These are phyloP conservation scores for Hibiscus mutabilis DNA, from an alignment of 345 rosid genomes.

Conservation along the genomic window DNA sequence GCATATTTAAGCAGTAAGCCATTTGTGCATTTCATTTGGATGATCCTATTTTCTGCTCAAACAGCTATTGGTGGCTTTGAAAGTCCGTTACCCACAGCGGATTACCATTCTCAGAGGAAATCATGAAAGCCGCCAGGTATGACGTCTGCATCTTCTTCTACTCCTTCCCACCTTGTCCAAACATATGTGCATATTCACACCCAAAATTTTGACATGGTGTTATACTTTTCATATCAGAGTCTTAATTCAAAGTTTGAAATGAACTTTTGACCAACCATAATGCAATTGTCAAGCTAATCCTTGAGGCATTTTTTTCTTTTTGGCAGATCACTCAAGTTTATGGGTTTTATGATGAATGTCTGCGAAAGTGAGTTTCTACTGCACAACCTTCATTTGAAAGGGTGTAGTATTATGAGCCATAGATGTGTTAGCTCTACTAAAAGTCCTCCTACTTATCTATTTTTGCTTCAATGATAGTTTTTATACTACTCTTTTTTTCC, in stretches of 20 bases:
- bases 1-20: background rate
- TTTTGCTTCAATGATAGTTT: background rate
- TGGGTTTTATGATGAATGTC: conserved; percentile 97
- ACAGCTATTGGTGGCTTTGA: conserved; percentile 71
- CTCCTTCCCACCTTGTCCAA: background rate
- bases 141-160: background rate
- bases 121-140: conserved; percentile 88
- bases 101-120: conserved; percentile 85
- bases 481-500: background rate
- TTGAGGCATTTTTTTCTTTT: conserved; percentile 8
- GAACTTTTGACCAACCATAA: background rate
- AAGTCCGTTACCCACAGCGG: conserved; percentile 71
- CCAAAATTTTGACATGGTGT: background rate
- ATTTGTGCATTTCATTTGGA: background rate
- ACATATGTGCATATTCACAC: background rate
- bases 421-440: background rate
- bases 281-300: conserved; percentile 14
- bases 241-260: conserved; percentile 1
- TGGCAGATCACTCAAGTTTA: conserved; percentile 97
- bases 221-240: background rate
- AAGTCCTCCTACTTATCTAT: background rate
- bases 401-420: background rate
- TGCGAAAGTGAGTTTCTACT: conserved; percentile 78
- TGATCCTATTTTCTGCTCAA: conserved; percentile 18
- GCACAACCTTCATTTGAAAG: conserved; percentile 7